Conservation (phyloP, 1,284 basidiomycete genomes). For the Apiotrichum sp. region DNA sequence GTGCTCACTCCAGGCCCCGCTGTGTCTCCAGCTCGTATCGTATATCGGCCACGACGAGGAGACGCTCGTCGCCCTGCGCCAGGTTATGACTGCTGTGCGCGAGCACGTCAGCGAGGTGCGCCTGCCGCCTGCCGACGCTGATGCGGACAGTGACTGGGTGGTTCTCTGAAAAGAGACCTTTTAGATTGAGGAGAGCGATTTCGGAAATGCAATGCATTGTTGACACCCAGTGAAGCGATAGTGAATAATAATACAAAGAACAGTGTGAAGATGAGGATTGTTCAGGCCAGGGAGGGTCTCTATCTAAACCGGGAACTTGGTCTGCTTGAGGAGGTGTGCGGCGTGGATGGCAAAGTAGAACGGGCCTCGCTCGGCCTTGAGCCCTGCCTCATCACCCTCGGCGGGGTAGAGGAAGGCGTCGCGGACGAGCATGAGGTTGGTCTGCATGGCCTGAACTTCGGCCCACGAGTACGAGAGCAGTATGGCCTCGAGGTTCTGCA, state of each 20-base stretch:
- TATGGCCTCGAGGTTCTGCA: constrained; percentile 38
- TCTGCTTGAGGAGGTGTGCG: constrained; percentile 22
- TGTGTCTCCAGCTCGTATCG: constrained; percentile 14
- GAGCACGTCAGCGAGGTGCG: no score
- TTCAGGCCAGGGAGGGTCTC: no score
- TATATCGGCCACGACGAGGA: constrained; percentile 16
- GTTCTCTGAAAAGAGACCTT: no score
- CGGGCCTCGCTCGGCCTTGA: constrained; percentile 19
- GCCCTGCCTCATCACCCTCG: constrained; percentile 19
- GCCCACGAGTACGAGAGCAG: constrained; percentile 29
- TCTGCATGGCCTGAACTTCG: constrained; percentile 36
- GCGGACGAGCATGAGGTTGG: constrained; percentile 41
- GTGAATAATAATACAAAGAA: no score
- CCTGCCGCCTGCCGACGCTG: no score
- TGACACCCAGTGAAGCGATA: no score
- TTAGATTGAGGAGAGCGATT: no score
- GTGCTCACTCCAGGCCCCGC: constrained; percentile 4
- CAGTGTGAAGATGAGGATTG: neutral
- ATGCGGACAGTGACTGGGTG: no score
- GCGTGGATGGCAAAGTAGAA: constrained; percentile 38
- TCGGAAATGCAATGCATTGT: neutral
- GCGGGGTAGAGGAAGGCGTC: constrained; percentile 44
- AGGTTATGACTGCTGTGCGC: no score
- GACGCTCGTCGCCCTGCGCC: neutral
- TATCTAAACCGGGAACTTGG: neutral